These are phyloP conservation scores for Fusarium kyushuense DNA, from an alignment of 2,329 filamentous ascomycete genomes.

Conservation along the genomic window DNA sequence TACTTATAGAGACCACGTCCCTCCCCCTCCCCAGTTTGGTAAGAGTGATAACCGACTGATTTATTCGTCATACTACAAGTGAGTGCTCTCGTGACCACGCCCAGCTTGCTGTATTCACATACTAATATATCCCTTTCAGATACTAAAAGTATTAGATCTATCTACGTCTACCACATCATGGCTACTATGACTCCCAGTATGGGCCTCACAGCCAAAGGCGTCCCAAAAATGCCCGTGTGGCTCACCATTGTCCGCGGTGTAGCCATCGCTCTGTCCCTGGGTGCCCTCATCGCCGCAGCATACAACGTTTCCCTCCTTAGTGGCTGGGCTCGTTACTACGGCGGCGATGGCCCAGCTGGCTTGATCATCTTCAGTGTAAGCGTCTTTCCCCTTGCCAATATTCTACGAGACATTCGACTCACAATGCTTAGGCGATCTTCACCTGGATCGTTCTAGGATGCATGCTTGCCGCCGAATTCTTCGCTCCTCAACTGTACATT, in stretches of 20 bases:
- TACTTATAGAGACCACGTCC: not conserved
- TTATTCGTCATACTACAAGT: not conserved
- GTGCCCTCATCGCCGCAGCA: constrained; percentile 56
- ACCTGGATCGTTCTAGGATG: constrained; percentile 57
- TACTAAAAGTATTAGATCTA: not conserved
- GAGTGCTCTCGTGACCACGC: not conserved
- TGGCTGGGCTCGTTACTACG: constrained; percentile 37
- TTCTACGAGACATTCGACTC: constrained; percentile 2
- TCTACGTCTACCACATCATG: constrained; percentile 9
- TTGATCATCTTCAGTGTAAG: constrained; percentile 63
- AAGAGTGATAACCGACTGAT: not conserved
- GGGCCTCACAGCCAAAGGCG: constrained; percentile 54
- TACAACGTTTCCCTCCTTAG: constrained; percentile 56
- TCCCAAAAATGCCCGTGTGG: constrained; percentile 53
- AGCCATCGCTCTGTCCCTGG: constrained; percentile 56
- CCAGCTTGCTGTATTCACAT: fast-evolving
- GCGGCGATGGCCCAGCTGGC: constrained; percentile 52
- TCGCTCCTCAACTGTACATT: constrained; percentile 52
- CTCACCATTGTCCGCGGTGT: constrained; percentile 54
- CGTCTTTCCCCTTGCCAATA: constrained; percentile 27
- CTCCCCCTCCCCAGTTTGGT: not conserved
- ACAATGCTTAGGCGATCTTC: constrained; percentile 53
- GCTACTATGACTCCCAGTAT: constrained; percentile 22
- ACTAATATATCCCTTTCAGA: not conserved
- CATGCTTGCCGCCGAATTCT: constrained; percentile 54